phyloP scores from a whole-genome alignment of 2,329 filamentous ascomycete genomes.

The Tolypocladium tropicale region DNA sequence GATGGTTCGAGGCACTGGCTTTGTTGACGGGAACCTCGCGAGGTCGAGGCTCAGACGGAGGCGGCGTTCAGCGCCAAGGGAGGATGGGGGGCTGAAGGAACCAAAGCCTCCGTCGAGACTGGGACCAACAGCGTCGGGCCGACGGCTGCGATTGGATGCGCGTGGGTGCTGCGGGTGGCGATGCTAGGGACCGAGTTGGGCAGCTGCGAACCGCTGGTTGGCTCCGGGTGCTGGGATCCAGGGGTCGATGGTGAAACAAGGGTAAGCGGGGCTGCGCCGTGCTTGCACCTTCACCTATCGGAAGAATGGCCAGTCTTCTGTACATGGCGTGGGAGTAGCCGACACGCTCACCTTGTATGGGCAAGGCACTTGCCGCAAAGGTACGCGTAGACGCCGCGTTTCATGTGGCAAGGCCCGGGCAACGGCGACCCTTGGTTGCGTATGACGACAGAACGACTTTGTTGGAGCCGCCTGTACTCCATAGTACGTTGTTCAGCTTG shows the following conservation, averaged over 20 bases:
- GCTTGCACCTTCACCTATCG: too few species aligned
- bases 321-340: too few species aligned
- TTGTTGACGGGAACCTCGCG: not conserved
- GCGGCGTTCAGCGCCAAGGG: not conserved
- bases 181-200: not conserved
- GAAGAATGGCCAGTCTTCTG: too few species aligned
- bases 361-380: too few species aligned
- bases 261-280: not conserved
- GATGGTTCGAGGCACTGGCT: not conserved
- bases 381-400: not conserved
- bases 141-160: too few species aligned
- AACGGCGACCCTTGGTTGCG: not conserved
- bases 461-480: not conserved
- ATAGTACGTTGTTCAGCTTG: too few species aligned
- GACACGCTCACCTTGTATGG: too few species aligned
- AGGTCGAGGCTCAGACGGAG: not conserved
- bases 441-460: not conserved
- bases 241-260: conserved; percentile 1
- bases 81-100: not conserved
- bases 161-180: not conserved
- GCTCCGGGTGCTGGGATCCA: not conserved
- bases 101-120: too few species aligned
- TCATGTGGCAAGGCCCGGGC: not conserved
- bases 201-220: not conserved
- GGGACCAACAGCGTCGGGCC: too few species aligned